Base-by-base conservation (phyloP, 768 basidiomycete species). In the Phylloporus sp. region DNA sequence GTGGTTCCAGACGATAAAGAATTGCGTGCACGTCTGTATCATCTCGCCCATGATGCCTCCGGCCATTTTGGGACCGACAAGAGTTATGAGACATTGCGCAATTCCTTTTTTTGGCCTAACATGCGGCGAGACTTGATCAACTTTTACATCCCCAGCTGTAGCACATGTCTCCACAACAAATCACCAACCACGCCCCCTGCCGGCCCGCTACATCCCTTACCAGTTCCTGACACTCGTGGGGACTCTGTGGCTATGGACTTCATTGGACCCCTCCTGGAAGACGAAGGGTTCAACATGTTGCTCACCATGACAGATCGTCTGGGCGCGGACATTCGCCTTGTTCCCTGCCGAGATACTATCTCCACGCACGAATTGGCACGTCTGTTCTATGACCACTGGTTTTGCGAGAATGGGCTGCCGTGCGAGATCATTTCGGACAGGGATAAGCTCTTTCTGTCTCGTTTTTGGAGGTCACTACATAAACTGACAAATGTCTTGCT, bases 31-130 rank as follows among this genome's bases (percentile, higher is more conserved):
- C 52, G 47, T 55, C 29, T 70, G 0, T 73, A 66, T 47, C 57
- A 55, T 0, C 44, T 70, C 2, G 67, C 64, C 0, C 72, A 72
- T 43, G 62, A 72, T 47, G 27, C 47, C 0, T 46, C 68, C 0
- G 70, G 70, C 0, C 70, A 73, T 56, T 71, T 76, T 45, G 66
- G 74, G 0, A 60, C 63, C n/a, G 50, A 63, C 15, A 71, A 76
- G 50, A 52, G 60, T 0, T 72, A 71, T 45, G 59, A 36, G 0
- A 6, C 56, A 0, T 42, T 73, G 0, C 24, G 57, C 0, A 29
- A 57, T 0, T 54, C 61, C 1, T 73, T 61, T 49, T 73, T 59
- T 22, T 59, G 53, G 53, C 59, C 56, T 0, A 49, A 50, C 18
- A 57, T 59, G 59, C 15, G 35, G 0, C 13, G 20, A 0, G 41